These are phyloP conservation scores for Trebouxia gelatinosa DNA, from an alignment of 163 green algal genomes.

Conservation along the genomic window DNA sequence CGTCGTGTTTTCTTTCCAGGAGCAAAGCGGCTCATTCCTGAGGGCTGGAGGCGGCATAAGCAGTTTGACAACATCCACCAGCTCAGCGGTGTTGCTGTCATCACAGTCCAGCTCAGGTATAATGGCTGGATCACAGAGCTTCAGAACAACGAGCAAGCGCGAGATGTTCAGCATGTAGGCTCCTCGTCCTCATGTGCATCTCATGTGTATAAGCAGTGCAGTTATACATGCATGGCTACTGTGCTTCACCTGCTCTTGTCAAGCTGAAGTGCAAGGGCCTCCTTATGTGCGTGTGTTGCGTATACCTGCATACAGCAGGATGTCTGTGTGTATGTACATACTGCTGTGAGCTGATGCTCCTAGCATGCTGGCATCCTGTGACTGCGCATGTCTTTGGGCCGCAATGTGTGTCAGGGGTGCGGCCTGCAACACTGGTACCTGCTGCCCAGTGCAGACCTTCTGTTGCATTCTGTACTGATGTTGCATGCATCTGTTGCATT, in stretches of 20 bases:
- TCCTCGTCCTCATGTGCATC: not conserved
- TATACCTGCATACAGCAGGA: not conserved
- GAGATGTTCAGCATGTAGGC: not conserved
- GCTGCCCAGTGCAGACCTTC: no score
- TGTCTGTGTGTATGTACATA: not conserved
- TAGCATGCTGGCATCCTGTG: no score
- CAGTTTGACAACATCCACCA: slow-evolving; percentile 91
- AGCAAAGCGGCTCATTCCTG: slow-evolving; percentile 86
- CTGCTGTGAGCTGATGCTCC: not conserved
- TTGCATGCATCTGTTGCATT: no score
- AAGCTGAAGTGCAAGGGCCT: not conserved
- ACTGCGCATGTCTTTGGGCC: no score
- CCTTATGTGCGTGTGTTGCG: no score
- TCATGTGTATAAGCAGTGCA: not conserved
- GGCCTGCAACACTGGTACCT: no score
- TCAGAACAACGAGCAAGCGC: slow-evolving; percentile 57
- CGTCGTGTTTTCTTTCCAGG: slow-evolving; percentile 9
- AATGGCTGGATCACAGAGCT: slow-evolving; percentile 97
- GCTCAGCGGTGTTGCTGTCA: slow-evolving; percentile 89
- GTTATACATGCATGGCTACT: not conserved
- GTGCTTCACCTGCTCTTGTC: no score
- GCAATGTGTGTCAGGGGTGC: no score
- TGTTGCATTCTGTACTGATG: no score
- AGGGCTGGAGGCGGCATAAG: slow-evolving; percentile 30
- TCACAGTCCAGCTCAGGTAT: slow-evolving; percentile 87